Evolutionary conservation across 257 asterid species (phyloP), one percentile per base, ranked within the genome.

Genomic region (Solanum corneliomulleri): DNA sequence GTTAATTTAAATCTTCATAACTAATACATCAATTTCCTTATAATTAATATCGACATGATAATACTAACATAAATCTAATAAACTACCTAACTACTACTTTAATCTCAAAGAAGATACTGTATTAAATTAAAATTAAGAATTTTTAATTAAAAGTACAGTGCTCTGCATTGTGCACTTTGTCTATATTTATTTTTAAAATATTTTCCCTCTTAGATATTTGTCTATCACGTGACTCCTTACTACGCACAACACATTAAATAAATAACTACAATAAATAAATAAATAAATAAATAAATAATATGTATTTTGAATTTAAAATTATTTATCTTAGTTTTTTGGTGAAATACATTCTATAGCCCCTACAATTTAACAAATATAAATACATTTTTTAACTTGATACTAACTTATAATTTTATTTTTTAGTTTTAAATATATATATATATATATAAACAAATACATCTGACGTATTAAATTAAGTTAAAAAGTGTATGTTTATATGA

Each of bases 141-240:
- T 20, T 58, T 58, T 7, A 58, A 58, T 11, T 25, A 7, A 3
- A 56, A 20, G 66, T 58, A 20, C 66, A 20, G 66, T 58, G 25
- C 66, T 20, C 66, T 56, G 64, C n/a, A 56, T 56, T 56, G 64
- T n/a, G 25, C 25, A 56, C 64, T 58, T 45, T 45, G 64, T 78
- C 84, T 27, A 8, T 27, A 45, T 21, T n/a, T 35, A 25, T 13
- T 68, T 68, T 14, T 3, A 27, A 68, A 85, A 7, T 44, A 15
- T 23, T 82, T 49, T 49, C 75, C 14, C 62, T 39, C 31, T 27
- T 62, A 66, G 85, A 87, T 64, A 58, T 29, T 84, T 84, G 70
- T 66, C 78, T 27, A 87, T 52, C 78, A 62, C 86, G 66, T 78
- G 66, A 45, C 27, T 42, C 64, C 56, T 77, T 56, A 45, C 27